Evolutionary conservation across 805 yeast genomes (phyloP).

Genomic region (Priceomyces carsonii): DNA sequence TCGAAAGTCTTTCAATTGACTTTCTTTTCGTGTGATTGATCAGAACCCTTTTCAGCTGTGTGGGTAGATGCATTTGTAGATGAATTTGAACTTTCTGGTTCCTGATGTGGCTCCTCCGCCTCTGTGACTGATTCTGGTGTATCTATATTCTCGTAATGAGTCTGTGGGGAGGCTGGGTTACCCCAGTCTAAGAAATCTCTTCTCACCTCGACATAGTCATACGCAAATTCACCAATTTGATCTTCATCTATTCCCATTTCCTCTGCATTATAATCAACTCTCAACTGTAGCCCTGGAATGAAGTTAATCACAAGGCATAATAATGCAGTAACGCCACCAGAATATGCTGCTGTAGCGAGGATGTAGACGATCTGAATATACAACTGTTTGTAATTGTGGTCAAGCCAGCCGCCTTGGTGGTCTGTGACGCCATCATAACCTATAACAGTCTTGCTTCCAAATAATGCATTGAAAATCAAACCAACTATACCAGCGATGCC

Average conservation of each 20-base stretch:
- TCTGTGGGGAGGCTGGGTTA: constrained; percentile 17
- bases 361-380: constrained; percentile 87
- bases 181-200: constrained; percentile 76
- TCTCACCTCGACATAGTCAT: constrained; percentile 95
- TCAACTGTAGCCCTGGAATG: constrained; percentile 78
- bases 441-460: constrained; percentile 84
- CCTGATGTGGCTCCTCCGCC: no score
- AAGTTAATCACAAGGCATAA: constrained; percentile 72
- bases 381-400: constrained; percentile 87
- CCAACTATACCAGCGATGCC: constrained; percentile 95
- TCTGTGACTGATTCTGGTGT: no score
- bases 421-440: constrained; percentile 87
- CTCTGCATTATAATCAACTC: constrained; percentile 85
- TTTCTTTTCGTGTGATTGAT: constrained; percentile 3
- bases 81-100: no score
- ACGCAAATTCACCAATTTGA: constrained; percentile 98
- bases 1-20: background rate
- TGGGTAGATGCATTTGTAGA: constrained; percentile 1
- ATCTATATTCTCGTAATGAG: no score
- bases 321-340: constrained; percentile 72
- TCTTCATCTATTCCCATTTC: constrained; percentile 92
- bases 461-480: constrained; percentile 80
- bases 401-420: constrained; percentile 90
- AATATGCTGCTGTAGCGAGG: constrained; percentile 72
- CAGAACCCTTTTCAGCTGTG: constrained; percentile 3